Conservation (phyloP, 1,284 basidiomycete species). For the Porogramme epimiltina region DNA sequence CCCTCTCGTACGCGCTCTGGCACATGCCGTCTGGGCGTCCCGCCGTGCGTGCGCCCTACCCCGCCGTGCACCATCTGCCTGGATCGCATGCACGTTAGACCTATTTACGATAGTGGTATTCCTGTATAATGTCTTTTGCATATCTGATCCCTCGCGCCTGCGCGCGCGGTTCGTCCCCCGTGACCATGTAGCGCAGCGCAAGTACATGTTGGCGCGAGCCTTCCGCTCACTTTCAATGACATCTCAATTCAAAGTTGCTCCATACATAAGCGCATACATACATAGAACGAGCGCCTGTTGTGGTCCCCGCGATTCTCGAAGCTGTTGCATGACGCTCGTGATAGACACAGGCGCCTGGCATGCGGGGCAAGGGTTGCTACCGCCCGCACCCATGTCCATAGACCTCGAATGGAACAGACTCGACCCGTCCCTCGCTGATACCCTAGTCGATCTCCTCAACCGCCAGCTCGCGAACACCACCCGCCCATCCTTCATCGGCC, state of each 20-base stretch:
- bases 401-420: conserved; percentile 80
- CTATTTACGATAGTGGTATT: conserved; percentile 20
- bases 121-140: conserved; percentile 21
- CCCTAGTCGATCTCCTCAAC: conserved; percentile 82
- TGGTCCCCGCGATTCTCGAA: too few relatives aligned
- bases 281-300: too few relatives aligned
- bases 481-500: conserved; percentile 92
- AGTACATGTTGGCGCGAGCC: too few relatives aligned
- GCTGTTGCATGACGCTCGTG: neutral
- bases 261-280: too few relatives aligned
- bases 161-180: neutral
- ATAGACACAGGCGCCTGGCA: neutral
- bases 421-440: conserved; percentile 69
- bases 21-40: neutral
- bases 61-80: neutral
- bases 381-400: conserved; percentile 60
- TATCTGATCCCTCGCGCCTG: conserved; percentile 1
- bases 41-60: neutral
- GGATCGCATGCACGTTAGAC: conserved; percentile 25
- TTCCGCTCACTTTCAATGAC: too few relatives aligned
- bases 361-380: neutral
- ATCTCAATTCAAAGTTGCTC: too few relatives aligned
- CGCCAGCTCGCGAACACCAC: conserved; percentile 68
- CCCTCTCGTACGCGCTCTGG: conserved; percentile 26
- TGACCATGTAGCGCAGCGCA: too few relatives aligned